Evolutionary conservation across 2,329 filamentous ascomycete species (phyloP).

Genomic region (Colletotrichum tabaci): DNA sequence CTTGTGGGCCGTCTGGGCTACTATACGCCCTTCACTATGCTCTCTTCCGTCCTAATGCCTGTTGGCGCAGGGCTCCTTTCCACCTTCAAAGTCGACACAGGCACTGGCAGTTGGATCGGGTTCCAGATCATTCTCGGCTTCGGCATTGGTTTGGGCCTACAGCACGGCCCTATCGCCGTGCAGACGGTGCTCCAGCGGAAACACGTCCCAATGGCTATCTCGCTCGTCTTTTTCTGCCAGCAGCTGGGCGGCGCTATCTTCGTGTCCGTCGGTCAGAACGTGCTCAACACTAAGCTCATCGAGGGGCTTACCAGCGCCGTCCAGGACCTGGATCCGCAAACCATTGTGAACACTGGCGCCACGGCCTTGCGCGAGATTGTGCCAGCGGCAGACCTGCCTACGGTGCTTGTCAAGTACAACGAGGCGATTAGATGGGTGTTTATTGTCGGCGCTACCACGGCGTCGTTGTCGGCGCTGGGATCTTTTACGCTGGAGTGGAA

Average conservation of each 20-base stretch:
- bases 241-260: slow-evolving; percentile 62
- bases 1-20: slow-evolving; percentile 5
- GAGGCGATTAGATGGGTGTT: slow-evolving; percentile 71
- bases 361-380: slow-evolving; percentile 36
- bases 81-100: slow-evolving; percentile 15
- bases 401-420: slow-evolving; percentile 69
- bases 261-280: slow-evolving; percentile 59
- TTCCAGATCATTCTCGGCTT: slow-evolving; percentile 61
- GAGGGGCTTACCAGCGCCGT: slow-evolving; percentile 48
- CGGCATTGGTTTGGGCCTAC: slow-evolving; percentile 58
- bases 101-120: slow-evolving; percentile 40
- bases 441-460: slow-evolving; percentile 70
- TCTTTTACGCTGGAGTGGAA: slow-evolving; percentile 72
- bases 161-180: slow-evolving; percentile 61
- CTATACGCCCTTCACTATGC: slow-evolving; percentile 16
- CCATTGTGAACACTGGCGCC: slow-evolving; percentile 4
- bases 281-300: slow-evolving; percentile 59
- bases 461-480: slow-evolving; percentile 68
- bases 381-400: slow-evolving; percentile 40
- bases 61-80: slow-evolving; percentile 22
- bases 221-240: slow-evolving; percentile 62
- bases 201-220: slow-evolving; percentile 59
- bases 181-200: slow-evolving; percentile 59
- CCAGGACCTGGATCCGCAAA: slow-evolving; percentile 26
- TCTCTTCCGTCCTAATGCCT: slow-evolving; percentile 21